A percentile compares a stretch with the other conserved stretches of the same genome.
phyloP scores from a whole-genome alignment of 2,329 filamentous ascomycete species.

The Diaporthe sp. region DNA sequence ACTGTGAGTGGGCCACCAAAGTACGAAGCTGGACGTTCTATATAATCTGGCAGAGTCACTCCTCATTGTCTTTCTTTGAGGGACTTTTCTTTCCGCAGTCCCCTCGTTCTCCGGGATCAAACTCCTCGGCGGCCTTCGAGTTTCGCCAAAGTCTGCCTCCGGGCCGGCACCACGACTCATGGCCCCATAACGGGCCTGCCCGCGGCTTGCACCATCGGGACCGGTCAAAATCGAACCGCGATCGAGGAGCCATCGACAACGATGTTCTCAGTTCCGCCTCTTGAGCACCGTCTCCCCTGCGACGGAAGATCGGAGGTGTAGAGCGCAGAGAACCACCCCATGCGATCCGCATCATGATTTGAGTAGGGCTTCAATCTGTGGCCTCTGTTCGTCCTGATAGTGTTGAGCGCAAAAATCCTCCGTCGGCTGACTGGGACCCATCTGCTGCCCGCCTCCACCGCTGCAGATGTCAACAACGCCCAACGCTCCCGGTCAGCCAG shows the following conservation, averaged over 20 bases:
- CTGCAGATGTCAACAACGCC: not conserved
- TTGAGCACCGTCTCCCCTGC: conserved; percentile 21
- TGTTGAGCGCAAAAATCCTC: conserved; percentile 30
- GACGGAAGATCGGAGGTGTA: conserved; percentile 20
- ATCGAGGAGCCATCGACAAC: conserved; percentile 11
- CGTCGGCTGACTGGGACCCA: conserved; percentile 20
- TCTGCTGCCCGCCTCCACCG: not conserved
- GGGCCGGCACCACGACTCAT: not conserved
- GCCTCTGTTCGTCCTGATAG: not conserved
- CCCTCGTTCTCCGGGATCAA: conserved; percentile 1
- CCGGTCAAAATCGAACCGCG: not conserved
- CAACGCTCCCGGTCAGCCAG: conserved; percentile 16
- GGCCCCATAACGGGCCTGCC: not conserved
- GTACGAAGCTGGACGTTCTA: not conserved
- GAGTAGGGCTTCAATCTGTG: not conserved
- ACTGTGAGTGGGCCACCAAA: not conserved
- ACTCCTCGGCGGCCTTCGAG: conserved; percentile 1
- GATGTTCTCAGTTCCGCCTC: conserved; percentile 31
- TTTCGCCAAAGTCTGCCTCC: not conserved
- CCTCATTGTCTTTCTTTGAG: not conserved
- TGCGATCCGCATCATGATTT: conserved; percentile 23
- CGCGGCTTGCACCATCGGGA: not conserved
- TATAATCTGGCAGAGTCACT: not conserved
- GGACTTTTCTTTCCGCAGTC: not conserved
- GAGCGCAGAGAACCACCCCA: conserved; percentile 24